Conservation (phyloP, 768 basidiomycete species). For the Lanmaoa rubissima region DNA sequence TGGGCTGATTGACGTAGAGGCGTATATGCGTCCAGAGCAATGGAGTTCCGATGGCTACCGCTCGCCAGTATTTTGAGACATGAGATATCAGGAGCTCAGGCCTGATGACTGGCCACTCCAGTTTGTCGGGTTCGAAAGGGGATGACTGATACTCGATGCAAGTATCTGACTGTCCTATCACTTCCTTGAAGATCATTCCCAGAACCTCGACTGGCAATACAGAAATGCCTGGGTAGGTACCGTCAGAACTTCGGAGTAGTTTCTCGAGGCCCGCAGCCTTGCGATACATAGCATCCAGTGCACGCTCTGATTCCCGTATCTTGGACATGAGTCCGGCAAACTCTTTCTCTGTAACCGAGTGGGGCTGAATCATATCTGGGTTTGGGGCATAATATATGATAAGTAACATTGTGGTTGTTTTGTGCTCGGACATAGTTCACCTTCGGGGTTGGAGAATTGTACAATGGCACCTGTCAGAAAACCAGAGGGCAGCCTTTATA, state of each 20-base stretch:
- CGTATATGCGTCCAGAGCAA: slow-evolving; percentile 39
- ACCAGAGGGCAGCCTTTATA: slow-evolving; percentile 14
- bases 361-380: slow-evolving; percentile 12
- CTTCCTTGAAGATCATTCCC: slow-evolving; percentile 27
- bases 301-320: slow-evolving; percentile 18
- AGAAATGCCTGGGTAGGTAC: slow-evolving; percentile 11
- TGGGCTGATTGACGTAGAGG: slow-evolving; percentile 27
- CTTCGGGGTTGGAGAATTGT: background rate
- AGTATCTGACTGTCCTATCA: slow-evolving; percentile 2
- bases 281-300: slow-evolving; percentile 20
- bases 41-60: slow-evolving; percentile 37
- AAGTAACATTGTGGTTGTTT: background rate
- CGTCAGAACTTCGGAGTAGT: slow-evolving; percentile 1
- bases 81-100: slow-evolving; percentile 38
- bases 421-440: slow-evolving; percentile 8
- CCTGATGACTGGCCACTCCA: slow-evolving; percentile 12
- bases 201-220: slow-evolving; percentile 28
- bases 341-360: slow-evolving; percentile 13
- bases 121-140: background rate
- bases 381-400: background rate
- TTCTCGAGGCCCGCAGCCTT: slow-evolving; percentile 14
- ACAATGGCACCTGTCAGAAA: background rate
- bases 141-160: slow-evolving; percentile 1
- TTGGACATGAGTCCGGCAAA: slow-evolving; percentile 18
- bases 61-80: slow-evolving; percentile 44